Percentiles rank a stretch among this genome's conserved stretches.
phyloP scores from a whole-genome alignment of 169 alveolate genomes.

The Plasmodium sp. region DNA sequence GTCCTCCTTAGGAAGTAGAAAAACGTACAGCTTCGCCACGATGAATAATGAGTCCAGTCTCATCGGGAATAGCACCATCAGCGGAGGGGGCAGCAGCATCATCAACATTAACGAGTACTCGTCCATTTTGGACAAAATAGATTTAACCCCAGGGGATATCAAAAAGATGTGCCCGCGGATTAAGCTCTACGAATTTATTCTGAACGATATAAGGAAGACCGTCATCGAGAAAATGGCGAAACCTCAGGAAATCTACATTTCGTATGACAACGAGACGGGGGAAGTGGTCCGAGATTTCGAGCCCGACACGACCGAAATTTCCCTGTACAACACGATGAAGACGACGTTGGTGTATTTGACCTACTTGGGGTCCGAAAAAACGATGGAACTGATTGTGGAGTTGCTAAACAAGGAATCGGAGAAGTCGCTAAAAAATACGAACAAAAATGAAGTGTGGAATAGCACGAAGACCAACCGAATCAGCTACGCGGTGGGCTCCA shows the following conservation, averaged over 20 bases:
- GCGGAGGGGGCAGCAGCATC: not conserved
- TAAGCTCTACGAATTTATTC: constrained; percentile 63
- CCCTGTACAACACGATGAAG: constrained; percentile 96
- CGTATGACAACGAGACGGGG: constrained; percentile 92
- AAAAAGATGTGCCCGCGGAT: constrained; percentile 61
- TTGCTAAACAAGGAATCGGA: constrained; percentile 91
- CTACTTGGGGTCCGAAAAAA: constrained; percentile 94
- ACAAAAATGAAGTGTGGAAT: constrained; percentile 81
- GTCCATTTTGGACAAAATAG: constrained; percentile 59
- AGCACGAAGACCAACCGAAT: constrained; percentile 91
- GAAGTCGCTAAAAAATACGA: constrained; percentile 76
- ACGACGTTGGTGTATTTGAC: constrained; percentile 95
- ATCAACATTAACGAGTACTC: constrained; percentile 65
- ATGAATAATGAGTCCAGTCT: constrained; percentile 6
- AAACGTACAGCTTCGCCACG: constrained; percentile 62
- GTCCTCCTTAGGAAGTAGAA: constrained; percentile 20
- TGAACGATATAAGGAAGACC: constrained; percentile 70
- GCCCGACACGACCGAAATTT: constrained; percentile 96
- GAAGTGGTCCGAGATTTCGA: constrained; percentile 91
- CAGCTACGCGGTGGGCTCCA: constrained; percentile 98
- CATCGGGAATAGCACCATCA: not conserved
- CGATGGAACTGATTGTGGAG: constrained; percentile 92
- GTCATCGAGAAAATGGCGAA: constrained; percentile 95
- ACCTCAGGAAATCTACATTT: constrained; percentile 95
- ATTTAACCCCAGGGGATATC: constrained; percentile 55